A percentile compares a stretch with the other conserved stretches of the same genome.
These are phyloP conservation scores for Cairneyella variabilis DNA, from an alignment of 495 filamentous ascomycete genomes.

Conservation along the genomic window DNA sequence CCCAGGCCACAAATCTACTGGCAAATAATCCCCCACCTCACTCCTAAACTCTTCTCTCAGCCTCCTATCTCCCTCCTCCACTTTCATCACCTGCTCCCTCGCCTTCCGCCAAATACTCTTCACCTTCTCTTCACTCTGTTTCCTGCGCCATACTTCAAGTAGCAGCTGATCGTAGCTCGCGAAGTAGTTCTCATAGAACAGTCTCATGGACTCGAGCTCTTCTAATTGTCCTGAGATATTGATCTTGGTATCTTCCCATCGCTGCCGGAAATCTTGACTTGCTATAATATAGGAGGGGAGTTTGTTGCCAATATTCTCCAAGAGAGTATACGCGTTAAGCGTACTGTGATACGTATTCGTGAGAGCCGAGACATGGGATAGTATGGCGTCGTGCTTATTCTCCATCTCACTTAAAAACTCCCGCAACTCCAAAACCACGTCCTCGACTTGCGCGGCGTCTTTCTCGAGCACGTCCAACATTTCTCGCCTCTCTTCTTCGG, in stretches of 20 bases:
- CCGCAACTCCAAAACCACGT: conserved; percentile 81
- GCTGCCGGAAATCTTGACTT: conserved; percentile 63
- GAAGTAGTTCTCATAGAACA: conserved; percentile 80
- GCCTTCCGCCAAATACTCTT: conserved; percentile 71
- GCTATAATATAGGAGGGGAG: conserved; percentile 66
- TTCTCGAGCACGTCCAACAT: conserved; percentile 79
- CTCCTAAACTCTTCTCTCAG: conserved; percentile 74
- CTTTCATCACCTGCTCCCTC: conserved; percentile 66
- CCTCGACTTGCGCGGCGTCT: conserved; percentile 83
- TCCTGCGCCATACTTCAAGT: conserved; percentile 74
- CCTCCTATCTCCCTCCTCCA: conserved; percentile 69
- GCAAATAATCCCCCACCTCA: conserved; percentile 82
- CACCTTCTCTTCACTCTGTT: conserved; percentile 65
- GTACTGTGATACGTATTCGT: conserved; percentile 42
- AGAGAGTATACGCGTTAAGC: conserved; percentile 55
- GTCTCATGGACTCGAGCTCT: conserved; percentile 67
- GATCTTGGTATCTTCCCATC: conserved; percentile 73
- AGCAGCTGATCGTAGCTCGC: conserved; percentile 79
- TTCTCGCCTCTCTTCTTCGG: conserved; percentile 69
- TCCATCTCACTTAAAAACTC: conserved; percentile 77
- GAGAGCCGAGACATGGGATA: conserved; percentile 53
- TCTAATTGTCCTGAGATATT: conserved; percentile 61
- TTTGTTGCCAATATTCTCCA: conserved; percentile 63
- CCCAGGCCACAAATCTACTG: conserved; percentile 86
- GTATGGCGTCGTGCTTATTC: conserved; percentile 51